phyloP scores from a whole-genome alignment of 805 yeast genomes.

The Allodekkera sacchari region DNA sequence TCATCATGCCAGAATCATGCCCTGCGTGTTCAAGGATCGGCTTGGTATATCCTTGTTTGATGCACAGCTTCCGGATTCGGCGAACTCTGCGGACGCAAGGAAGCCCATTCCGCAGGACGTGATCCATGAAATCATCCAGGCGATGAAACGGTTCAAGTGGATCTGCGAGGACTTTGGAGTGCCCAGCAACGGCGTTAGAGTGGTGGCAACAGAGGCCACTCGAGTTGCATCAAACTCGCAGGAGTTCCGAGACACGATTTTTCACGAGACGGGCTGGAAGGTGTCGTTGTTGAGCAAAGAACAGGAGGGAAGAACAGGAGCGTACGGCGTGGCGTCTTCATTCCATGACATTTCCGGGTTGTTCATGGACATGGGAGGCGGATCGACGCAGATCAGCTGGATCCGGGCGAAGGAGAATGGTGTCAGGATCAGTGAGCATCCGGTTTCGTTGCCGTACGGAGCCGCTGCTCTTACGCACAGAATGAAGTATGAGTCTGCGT shows the following conservation, averaged over 20 bases:
- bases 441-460: constrained; percentile 65
- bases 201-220: constrained; percentile 70
- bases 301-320: constrained; percentile 61
- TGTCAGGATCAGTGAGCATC: constrained; percentile 43
- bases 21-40: constrained; percentile 69
- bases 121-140: constrained; percentile 49
- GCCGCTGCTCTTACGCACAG: constrained; percentile 60
- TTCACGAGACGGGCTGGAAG: constrained; percentile 56
- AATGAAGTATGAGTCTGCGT: constrained; percentile 41
- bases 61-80: constrained; percentile 37
- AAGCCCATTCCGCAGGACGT: constrained; percentile 51
- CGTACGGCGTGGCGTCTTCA: constrained; percentile 69
- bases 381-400: constrained; percentile 65
- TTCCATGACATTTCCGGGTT: constrained; percentile 59
- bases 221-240: constrained; percentile 59
- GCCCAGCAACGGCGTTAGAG: constrained; percentile 46
- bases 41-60: constrained; percentile 64
- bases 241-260: constrained; percentile 48
- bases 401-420: constrained; percentile 48
- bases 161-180: constrained; percentile 74
- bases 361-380: constrained; percentile 70
- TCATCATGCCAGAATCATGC: constrained; percentile 67
- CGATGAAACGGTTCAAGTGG: constrained; percentile 58
- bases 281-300: constrained; percentile 51
- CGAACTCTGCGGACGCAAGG: constrained; percentile 17